Base-by-base conservation (phyloP, 2,329 filamentous ascomycete genomes). In the Cephalotrichum gorgonifer region DNA sequence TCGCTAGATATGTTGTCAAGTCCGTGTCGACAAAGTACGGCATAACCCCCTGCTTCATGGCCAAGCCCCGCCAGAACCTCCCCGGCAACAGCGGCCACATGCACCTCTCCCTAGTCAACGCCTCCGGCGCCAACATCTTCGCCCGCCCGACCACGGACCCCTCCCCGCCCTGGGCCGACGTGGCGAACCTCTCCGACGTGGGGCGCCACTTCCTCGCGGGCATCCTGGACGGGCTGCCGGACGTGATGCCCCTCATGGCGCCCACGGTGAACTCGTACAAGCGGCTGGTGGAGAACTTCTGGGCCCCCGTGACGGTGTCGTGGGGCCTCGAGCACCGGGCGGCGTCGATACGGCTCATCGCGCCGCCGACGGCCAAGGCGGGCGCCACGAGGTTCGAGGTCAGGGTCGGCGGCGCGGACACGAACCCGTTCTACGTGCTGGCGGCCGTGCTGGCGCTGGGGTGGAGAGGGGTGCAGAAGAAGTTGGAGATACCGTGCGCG, bases 231-330 rank as follows among this genome's bases (percentile, higher is more conserved):
- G 93, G 91, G 14, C 76, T 98, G 4, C 88, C 93, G 2, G 88
- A 96, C 60, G 81, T 97, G 56, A 98, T 98, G 93, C 93, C 93
- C 1, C 74, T 97, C 51, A 74, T 98, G 12, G 93, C 91, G 1
- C 93, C 93, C 0, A 98, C 88, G 1, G 79, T 98, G 61, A 98
- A 98, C 75, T 95, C 88, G 53, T 98, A 98, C 75, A 98, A 98
- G 70, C 84, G 93, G 3, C 77, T 98, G 1, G 93, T 98, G 2
- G 93, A 98, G 72, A 97, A 97, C 69, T 97, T 96, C 69, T 98
- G 93, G 93, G 93, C 93, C 0, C 93, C 93, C 0, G 93, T 98
- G 6, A 96, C 91, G 0, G 93, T 97, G 0, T 95, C 88, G 0
- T 98, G 93, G 93, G 93, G 93, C 1, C 71, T 96, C 5, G 93